Base-by-base conservation (phyloP, 371 early-diverging fungal genomes). In the Mortierella sp. region DNA sequence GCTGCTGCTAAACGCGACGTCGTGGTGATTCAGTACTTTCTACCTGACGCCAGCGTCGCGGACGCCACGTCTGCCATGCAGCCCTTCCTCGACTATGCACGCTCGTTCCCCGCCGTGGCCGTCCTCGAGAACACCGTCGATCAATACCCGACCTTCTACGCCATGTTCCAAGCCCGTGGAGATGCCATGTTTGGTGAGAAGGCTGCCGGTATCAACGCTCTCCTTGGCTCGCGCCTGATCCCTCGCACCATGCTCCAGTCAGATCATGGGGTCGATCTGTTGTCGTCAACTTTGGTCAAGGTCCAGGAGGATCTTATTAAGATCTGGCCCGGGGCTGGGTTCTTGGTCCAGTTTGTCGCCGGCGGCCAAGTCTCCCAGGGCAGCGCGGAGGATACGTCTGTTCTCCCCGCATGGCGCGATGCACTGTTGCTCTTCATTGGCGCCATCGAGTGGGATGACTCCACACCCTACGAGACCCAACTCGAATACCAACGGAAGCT, bases 141-240 rank as follows among this genome's bases (percentile, higher is more conserved):
- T 44, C 46, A 11, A 11, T 44, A 44, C 12, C 46, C 46, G 10
- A 60, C 83, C 0, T 83, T 83, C 74, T 76, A 65, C 8, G 54
- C n/a, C 72, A 10, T 35, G 8, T 29, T 72, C 68, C 74, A 14
- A 5, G 38, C 11, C 4, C 55, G 24, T 32, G 35, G 10, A 0
- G 16, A 54, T 14, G 54, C 38, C 2, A 12, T 35, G 21, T 41
- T 21, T 7, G 46, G 55, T 11, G 68, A 63, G 32, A 71, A 29
- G 7, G 70, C 48, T 48, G 74, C 80, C 38, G 80, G 80, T 6
- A 7, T 32, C 55, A 76, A 79, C 54, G 27, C 72, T 46, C 56
- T 79, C 32, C 75, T 83, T 1, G 80, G 83, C 16, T 83, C 80
- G 27, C 83, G 80, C 0, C 72, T 83, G 48, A 77, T 79, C 58